Conservation (phyloP, 2,329 filamentous ascomycete genomes). For the Ophiostoma himal-ulmi region DNA sequence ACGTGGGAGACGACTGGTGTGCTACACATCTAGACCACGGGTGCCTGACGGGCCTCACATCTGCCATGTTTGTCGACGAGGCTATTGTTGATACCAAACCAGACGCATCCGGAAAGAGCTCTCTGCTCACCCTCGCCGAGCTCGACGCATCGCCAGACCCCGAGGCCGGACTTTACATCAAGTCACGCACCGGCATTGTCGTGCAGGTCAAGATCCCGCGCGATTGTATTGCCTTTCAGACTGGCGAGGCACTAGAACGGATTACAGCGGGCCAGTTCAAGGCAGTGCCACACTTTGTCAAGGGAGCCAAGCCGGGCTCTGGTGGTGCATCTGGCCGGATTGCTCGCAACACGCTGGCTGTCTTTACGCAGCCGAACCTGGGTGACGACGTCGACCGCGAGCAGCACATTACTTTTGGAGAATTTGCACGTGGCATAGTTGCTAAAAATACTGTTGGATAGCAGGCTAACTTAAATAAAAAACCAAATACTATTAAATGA, state of each 20-base stretch:
- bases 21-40: constrained; percentile 86
- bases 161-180: constrained; percentile 86
- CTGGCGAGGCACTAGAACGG: constrained; percentile 81
- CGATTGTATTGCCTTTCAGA: constrained; percentile 93
- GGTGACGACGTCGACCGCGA: constrained; percentile 68
- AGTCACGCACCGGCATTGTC: constrained; percentile 70
- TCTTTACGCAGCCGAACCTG: constrained; percentile 95
- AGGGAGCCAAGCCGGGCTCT: constrained; percentile 56
- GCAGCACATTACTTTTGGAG: constrained; percentile 64
- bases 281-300: constrained; percentile 93
- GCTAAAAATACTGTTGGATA: constrained; percentile 50
- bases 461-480: not conserved
- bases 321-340: constrained; percentile 40
- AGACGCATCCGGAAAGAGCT: constrained; percentile 30
- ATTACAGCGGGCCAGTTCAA: constrained; percentile 90
- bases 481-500: not conserved
- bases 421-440: constrained; percentile 62
- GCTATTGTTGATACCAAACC: constrained; percentile 31
- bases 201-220: constrained; percentile 90
- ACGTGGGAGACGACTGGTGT: constrained; percentile 80
- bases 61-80: constrained; percentile 94
- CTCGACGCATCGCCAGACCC: constrained; percentile 73
- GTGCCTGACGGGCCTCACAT: constrained; percentile 88
- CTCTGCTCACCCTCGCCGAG: constrained; percentile 56
- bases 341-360: constrained; percentile 82